Base-by-base conservation (phyloP, 1,139 yeast genomes). In the Magnusiomyces suaveolens region DNA sequence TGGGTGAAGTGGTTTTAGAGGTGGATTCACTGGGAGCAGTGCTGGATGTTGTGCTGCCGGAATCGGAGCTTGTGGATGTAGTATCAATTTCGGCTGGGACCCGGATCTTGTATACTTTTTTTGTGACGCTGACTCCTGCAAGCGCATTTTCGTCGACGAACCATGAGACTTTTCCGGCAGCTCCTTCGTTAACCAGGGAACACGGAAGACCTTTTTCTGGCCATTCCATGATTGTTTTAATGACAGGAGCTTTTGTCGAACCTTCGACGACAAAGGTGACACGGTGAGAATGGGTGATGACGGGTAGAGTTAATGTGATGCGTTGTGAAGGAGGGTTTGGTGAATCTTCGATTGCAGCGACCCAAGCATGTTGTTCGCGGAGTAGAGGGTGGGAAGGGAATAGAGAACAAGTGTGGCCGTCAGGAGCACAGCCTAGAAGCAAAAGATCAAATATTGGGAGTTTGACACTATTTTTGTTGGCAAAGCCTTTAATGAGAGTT, bases 121-220 rank as follows among this genome's bases (percentile, higher is more conserved):
- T 84, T 26, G 87, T 83, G 53, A 84, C 79, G 66, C 81, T 82
- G 58, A 86, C 84, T 63, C 90, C 97, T 57, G 83, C 81, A 63
- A 92, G 79, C 6, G 98, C 97, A 63, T 87, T 97, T 65, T 88
- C 88, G 70, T 92, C 98, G 50, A 92, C 97, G 74, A 92, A 92
- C 98, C 98, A 92, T 20, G 92, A 81, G 10, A 92, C 96, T 72
- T 86, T 86, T 36, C 97, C 97, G 1, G 96, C 96, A 26, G 97
- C 96, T 39, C 88, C 88, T 70, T 89, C 97, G 68, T 90, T 90
- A 59, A 92, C 97, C 56, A 92, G 84, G 58, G 95, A 83, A 59
- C 95, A 86, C 24, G 98, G 98, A 60, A 92, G 78, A 0, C 96
- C 97, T 72, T 89, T 89, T 66, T 92, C 98, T 2, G 97, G 97